These are phyloP conservation scores for Aspergillus spinulosporus DNA, from an alignment of 2,329 filamentous ascomycete genomes.

Conservation along the genomic window DNA sequence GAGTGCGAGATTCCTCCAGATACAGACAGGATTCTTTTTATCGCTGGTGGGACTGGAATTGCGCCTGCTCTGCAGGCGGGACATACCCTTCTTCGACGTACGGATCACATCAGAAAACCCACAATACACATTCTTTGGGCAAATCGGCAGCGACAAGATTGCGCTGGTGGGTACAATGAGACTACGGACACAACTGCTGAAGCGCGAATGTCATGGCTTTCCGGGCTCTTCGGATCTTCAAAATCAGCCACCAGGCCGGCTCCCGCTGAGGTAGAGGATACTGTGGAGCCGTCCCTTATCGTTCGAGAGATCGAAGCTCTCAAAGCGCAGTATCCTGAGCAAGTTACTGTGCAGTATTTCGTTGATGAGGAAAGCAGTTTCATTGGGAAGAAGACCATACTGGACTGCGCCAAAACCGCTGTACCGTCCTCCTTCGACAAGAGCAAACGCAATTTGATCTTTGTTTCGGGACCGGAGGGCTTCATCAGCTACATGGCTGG, in stretches of 20 bases:
- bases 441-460: conserved; percentile 55
- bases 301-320: conserved; percentile 64
- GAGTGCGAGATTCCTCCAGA: conserved; percentile 64
- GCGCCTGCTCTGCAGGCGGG: conserved; percentile 84
- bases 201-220: conserved; percentile 32
- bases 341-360: conserved; percentile 69
- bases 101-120: conserved; percentile 34
- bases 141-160: conserved; percentile 67
- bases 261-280: background rate
- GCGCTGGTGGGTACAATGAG: conserved; percentile 56
- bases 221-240: conserved; percentile 28
- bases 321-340: conserved; percentile 57
- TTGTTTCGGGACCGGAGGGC: conserved; percentile 87
- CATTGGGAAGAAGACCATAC: conserved; percentile 59
- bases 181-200: conserved; percentile 40
- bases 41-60: conserved; percentile 91
- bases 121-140: conserved; percentile 80
- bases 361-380: conserved; percentile 76
- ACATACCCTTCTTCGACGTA: conserved; percentile 53
- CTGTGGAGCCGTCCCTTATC: conserved; percentile 40
- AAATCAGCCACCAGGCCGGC: conserved; percentile 8
- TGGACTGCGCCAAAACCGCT: conserved; percentile 30
- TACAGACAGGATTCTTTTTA: conserved; percentile 67
- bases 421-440: conserved; percentile 25
- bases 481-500: conserved; percentile 82